These are phyloP conservation scores for Colletotrichum musicola DNA, from an alignment of 2,329 filamentous ascomycete species.

Conservation along the genomic window DNA sequence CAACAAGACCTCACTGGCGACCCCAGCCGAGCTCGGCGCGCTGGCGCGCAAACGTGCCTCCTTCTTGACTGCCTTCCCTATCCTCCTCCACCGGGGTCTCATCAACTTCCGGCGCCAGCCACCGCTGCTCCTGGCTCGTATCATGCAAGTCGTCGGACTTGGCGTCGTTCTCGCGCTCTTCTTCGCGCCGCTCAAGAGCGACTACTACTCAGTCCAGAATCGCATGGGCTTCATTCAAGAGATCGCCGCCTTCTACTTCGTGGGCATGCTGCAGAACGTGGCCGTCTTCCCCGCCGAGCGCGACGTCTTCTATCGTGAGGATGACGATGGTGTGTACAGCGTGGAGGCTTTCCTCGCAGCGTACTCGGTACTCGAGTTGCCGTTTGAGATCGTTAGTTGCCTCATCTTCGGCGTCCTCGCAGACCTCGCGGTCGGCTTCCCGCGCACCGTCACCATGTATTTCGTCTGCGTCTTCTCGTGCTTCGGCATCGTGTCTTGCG, in stretches of 20 bases:
- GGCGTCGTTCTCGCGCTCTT: conserved; percentile 74
- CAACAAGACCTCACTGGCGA: conserved; percentile 64
- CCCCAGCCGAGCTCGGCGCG: conserved; percentile 78
- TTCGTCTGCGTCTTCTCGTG: conserved; percentile 77
- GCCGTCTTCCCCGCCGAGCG: conserved; percentile 79
- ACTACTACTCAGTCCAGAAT: conserved; percentile 79
- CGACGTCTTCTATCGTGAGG: conserved; percentile 82
- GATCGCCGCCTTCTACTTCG: conserved; percentile 78
- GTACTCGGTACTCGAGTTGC: conserved; percentile 78
- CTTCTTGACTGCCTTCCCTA: conserved; percentile 72
- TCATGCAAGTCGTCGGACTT: conserved; percentile 75
- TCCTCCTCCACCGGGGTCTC: conserved; percentile 75
- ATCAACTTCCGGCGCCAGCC: conserved; percentile 79
- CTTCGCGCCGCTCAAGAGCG: conserved; percentile 77
- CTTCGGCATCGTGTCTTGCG: conserved; percentile 80
- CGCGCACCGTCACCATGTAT: conserved; percentile 73
- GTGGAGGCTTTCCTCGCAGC: conserved; percentile 78
- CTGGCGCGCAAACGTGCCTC: conserved; percentile 73
- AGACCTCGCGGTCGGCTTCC: conserved; percentile 74
- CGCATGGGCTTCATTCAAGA: conserved; percentile 81
- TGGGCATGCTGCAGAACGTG: conserved; percentile 85
- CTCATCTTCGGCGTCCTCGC: conserved; percentile 75
- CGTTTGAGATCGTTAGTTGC: conserved; percentile 76
- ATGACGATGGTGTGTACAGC: conserved; percentile 79
- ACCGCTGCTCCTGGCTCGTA: conserved; percentile 72